A percentile compares a stretch with the other conserved stretches of the same genome.
phyloP scores from a whole-genome alignment of 208 protist genomes.

The Crithidia acanthocephali region DNA sequence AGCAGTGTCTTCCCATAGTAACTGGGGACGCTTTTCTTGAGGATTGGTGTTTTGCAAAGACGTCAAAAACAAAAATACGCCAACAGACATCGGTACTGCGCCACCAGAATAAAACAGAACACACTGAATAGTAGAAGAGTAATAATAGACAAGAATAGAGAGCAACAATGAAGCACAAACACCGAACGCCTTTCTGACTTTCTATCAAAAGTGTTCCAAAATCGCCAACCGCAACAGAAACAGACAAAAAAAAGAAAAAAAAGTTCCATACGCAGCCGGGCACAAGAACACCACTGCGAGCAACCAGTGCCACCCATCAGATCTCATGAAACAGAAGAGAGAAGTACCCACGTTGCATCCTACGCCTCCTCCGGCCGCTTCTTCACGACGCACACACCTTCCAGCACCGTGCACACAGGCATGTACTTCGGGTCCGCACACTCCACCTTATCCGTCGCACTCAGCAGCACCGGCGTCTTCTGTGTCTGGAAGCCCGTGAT shows the following conservation, averaged over 20 bases:
- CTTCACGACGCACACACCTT: slow-evolving; percentile 90
- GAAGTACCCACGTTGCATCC: neutral
- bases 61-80: no score
- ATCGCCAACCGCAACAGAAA: no score
- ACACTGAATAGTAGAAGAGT: neutral
- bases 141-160: neutral
- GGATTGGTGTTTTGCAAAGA: no score
- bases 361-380: slow-evolving; percentile 52
- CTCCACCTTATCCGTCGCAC: slow-evolving; percentile 96
- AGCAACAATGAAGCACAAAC: no score
- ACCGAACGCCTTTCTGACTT: no score
- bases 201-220: no score
- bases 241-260: no score
- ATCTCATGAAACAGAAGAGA: neutral
- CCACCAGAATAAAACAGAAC: neutral
- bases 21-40: no score
- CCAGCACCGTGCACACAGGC: slow-evolving; percentile 70
- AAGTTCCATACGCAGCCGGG: no score
- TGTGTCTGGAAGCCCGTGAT: slow-evolving; percentile 99
- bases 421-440: slow-evolving; percentile 95
- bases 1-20: no score
- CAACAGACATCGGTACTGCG: neutral
- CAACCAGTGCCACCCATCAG: no score
- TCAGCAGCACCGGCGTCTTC: slow-evolving; percentile 98
- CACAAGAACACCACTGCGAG: no score